Evolutionary conservation across 1,284 basidiomycete species (phyloP), one percentile per base, ranked within the genome.

Genomic region (Xerocomus subilludens): DNA sequence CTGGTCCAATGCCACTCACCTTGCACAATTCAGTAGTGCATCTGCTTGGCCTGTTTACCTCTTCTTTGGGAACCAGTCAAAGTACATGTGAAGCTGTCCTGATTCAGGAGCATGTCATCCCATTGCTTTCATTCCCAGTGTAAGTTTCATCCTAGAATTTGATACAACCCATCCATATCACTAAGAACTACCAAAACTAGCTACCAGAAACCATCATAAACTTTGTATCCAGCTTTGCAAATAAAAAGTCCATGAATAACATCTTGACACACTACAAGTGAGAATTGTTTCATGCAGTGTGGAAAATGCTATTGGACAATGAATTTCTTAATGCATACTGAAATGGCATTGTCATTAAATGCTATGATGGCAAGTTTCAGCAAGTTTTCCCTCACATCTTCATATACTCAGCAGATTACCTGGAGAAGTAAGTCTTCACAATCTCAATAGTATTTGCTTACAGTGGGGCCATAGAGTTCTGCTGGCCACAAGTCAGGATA

Each of bases 341-440:
- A 25, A 45, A 83, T 56, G 84, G 85, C 0, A 76, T 84, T 16
- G 77, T 85, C 1, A 71, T 85, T 5, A 62, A 67, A 21, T 85
- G 82, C 59, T 59, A 67, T 4, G 84, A 86, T 60, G 80, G 81
- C 4, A 70, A 80, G 6, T 64, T 53, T 14, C 77, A 78, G 0
- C 79, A 77, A 32, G 67, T 84, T 0, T 85, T 79, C 67, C 81
- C 81, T 6, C 78, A 80, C 0, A 80, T 86, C 14, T 83, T 85
- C 55, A 82, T 79, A 1, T 84, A 85, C 70, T 81, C 82, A 4
- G 83, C 83, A 1, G 84, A 85, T 69, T 85, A 85, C 58, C 83
- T 82, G 2, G 85, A 85, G 60, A 85, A 84, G 85, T 85, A 51
- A 13, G 42, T 21, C 8, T 38, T 7, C n/a, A n/a, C n/a, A n/a